Conservation (phyloP, 2,329 filamentous ascomycete genomes). For the Beauveria asiatica region DNA sequence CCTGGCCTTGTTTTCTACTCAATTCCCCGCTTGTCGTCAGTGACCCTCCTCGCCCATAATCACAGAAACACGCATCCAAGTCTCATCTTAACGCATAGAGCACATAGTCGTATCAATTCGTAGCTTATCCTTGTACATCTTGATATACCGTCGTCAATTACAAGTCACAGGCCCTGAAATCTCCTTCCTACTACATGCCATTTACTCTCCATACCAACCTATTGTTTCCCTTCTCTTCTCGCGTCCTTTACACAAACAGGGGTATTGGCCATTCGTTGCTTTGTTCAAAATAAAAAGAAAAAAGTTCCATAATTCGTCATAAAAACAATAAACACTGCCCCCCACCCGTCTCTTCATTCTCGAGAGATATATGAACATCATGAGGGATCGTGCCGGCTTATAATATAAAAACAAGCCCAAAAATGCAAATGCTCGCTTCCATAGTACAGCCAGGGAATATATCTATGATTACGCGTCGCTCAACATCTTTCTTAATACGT, state of each 20-base stretch:
- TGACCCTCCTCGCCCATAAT: not conserved
- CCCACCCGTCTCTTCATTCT: not conserved
- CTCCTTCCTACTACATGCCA: not conserved
- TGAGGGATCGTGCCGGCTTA: not conserved
- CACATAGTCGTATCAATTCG: not conserved
- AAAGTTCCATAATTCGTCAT: conserved; percentile 8
- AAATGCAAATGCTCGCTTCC: conserved; percentile 10
- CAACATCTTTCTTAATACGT: conserved; percentile 34
- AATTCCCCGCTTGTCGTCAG: not conserved
- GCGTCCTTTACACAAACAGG: not conserved
- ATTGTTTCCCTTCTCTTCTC: not conserved
- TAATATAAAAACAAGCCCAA: conserved; percentile 4
- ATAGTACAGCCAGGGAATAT: conserved; percentile 6
- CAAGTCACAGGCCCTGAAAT: not conserved
- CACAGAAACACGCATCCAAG: not conserved
- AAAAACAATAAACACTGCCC: not conserved
- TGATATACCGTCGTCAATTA: not conserved
- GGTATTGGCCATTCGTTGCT: conserved; percentile 6
- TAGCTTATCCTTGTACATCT: not conserved
- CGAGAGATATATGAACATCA: conserved; percentile 1
- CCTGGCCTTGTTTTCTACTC: not conserved
- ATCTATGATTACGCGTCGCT: not conserved
- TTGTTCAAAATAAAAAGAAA: not conserved
- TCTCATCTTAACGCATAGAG: not conserved
- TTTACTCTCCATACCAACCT: not conserved